phyloP scores from a whole-genome alignment of 2,329 filamentous ascomycete species.

The Venturia aucupariae region DNA sequence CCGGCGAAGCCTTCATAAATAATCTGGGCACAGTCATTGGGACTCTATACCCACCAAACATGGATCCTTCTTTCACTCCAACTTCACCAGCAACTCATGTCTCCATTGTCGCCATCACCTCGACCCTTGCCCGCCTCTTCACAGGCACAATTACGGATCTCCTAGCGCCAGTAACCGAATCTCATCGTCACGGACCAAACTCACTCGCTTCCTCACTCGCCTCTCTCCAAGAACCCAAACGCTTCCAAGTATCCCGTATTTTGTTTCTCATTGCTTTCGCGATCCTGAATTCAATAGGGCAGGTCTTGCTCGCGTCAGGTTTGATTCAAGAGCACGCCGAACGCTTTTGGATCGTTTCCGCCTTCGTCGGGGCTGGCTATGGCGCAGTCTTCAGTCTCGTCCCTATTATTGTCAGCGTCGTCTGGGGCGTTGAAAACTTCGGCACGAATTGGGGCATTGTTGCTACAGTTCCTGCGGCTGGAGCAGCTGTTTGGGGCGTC shows the following conservation, averaged over 20 bases:
- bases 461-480: constrained; percentile 79
- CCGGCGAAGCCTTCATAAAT: constrained; percentile 97
- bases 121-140: constrained; percentile 80
- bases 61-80: constrained; percentile 32
- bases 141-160: constrained; percentile 85
- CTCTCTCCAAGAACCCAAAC: constrained; percentile 48
- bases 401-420: constrained; percentile 88
- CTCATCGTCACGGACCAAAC: constrained; percentile 46
- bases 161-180: constrained; percentile 45
- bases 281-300: constrained; percentile 61
- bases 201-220: constrained; percentile 33
- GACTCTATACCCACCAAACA: constrained; percentile 62
- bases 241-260: constrained; percentile 70
- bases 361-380: constrained; percentile 81
- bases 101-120: constrained; percentile 82
- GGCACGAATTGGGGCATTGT: constrained; percentile 97
- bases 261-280: constrained; percentile 70
- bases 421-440: constrained; percentile 98
- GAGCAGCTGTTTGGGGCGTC: constrained; percentile 81
- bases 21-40: constrained; percentile 91
- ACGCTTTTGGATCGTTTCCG: constrained; percentile 78
- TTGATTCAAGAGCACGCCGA: constrained; percentile 62
- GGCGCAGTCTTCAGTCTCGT: constrained; percentile 83
- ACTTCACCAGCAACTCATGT: constrained; percentile 78
- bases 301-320: constrained; percentile 70